These are phyloP conservation scores for Metarhizium album DNA, from an alignment of 2,329 filamentous ascomycete genomes.

Conservation along the genomic window DNA sequence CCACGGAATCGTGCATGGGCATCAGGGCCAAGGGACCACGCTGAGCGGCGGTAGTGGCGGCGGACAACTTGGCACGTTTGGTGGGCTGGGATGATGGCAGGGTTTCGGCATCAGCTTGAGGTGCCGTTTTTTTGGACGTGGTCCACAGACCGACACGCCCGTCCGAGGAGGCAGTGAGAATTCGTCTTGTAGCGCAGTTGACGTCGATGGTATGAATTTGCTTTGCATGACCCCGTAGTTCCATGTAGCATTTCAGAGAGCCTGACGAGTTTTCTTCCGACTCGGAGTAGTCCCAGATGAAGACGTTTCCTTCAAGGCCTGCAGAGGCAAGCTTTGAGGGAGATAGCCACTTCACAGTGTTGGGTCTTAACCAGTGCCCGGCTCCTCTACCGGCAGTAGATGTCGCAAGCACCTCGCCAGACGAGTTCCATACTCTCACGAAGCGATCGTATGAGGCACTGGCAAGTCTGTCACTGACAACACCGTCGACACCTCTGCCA, in stretches of 20 bases:
- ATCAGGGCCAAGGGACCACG: slow-evolving; percentile 71
- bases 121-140: slow-evolving; percentile 63
- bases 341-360: slow-evolving; percentile 74
- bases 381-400: slow-evolving; percentile 56
- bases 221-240: slow-evolving; percentile 73
- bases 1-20: slow-evolving; percentile 58
- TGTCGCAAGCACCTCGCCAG: slow-evolving; percentile 72
- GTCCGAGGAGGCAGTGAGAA: slow-evolving; percentile 80
- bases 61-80: slow-evolving; percentile 64
- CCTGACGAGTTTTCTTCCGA: slow-evolving; percentile 47
- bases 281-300: slow-evolving; percentile 82
- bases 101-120: slow-evolving; percentile 58
- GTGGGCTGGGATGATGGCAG: slow-evolving; percentile 56
- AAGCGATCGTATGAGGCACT: slow-evolving; percentile 91
- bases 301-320: slow-evolving; percentile 73
- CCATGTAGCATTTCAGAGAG: slow-evolving; percentile 60
- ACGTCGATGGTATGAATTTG: slow-evolving; percentile 66
- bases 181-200: slow-evolving; percentile 60
- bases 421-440: slow-evolving; percentile 79
- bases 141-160: slow-evolving; percentile 84
- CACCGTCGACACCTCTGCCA: slow-evolving; percentile 32
- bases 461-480: slow-evolving; percentile 50
- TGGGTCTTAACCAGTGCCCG: slow-evolving; percentile 67
- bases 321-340: slow-evolving; percentile 70
- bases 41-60: slow-evolving; percentile 42